Percentiles rank a stretch among this genome's conserved stretches.
These are phyloP conservation scores for Scenedesmus sp. DNA, from an alignment of 163 green algal genomes.

Conservation along the genomic window DNA sequence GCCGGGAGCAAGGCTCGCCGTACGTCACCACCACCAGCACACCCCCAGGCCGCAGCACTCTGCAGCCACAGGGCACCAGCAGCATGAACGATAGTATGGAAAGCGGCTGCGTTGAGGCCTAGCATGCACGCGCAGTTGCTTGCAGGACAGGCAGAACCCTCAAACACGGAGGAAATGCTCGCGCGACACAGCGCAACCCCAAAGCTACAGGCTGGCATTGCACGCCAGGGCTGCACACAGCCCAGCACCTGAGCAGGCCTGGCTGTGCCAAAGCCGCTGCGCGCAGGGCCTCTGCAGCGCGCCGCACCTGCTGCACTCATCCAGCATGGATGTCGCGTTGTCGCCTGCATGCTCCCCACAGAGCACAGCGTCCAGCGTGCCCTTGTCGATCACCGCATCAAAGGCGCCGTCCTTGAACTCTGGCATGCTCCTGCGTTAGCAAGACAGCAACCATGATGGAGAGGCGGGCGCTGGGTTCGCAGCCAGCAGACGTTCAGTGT, in stretches of 20 bases:
- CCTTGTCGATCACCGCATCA: slow-evolving; percentile 73
- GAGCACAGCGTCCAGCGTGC: slow-evolving; percentile 72
- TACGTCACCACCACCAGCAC: slow-evolving; percentile 66
- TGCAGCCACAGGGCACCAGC: slow-evolving; percentile 4
- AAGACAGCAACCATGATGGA: not conserved
- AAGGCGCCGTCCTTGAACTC: slow-evolving; percentile 61
- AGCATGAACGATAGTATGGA: not conserved
- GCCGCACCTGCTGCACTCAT: slow-evolving; percentile 63
- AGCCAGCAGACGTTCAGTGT: not conserved
- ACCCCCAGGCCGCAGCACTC: slow-evolving; percentile 58
- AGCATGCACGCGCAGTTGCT: not conserved
- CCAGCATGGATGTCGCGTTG: slow-evolving; percentile 58
- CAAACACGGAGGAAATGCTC: not conserved
- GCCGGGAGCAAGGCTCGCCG: slow-evolving; percentile 59
- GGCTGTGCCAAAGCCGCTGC: too few relatives aligned
- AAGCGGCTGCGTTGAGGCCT: not conserved
- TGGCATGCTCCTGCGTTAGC: slow-evolving; percentile 54
- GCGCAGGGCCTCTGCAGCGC: too few relatives aligned
- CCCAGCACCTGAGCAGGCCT: not conserved
- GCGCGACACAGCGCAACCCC: too few relatives aligned
- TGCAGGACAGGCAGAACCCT: not conserved
- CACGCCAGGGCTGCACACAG: not conserved
- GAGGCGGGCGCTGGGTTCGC: not conserved
- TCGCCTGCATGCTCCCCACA: slow-evolving; percentile 60
- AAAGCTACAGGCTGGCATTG: not conserved